Percentiles rank a stretch among this genome's conserved stretches.
phyloP scores from a whole-genome alignment of 257 asterid genomes.

The Nicotiana knightiana region DNA sequence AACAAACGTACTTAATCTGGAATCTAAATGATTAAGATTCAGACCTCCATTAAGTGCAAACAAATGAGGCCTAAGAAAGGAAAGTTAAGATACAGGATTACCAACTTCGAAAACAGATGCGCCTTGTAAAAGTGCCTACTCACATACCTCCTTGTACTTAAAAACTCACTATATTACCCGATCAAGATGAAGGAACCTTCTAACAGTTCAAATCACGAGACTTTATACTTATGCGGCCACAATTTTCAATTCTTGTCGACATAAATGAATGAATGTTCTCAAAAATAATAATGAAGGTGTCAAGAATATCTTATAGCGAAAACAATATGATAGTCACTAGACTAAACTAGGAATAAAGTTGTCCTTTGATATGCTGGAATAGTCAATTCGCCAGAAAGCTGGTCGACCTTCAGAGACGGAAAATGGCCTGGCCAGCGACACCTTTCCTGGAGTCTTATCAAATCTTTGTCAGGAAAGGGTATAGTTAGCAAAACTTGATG shows the following conservation, averaged over 20 bases:
- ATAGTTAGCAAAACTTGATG: neutral
- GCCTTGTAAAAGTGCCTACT: no score
- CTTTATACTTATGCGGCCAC: neutral
- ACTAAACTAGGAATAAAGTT: neutral
- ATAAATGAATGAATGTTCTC: neutral
- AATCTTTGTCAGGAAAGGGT: neutral
- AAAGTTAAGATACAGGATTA: no score
- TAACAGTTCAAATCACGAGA: neutral
- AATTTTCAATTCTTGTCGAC: neutral
- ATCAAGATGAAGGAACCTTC: neutral
- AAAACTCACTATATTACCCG: no score
- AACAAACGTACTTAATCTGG: no score
- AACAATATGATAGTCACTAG: neutral
- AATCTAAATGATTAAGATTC: no score
- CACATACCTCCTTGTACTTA: no score
- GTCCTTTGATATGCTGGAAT: neutral
- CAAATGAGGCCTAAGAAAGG: no score
- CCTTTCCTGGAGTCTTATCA: neutral
- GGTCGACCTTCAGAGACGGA: neutral
- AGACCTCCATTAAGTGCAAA: no score
- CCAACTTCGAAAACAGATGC: no score
- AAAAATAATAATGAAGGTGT: neutral
- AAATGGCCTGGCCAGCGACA: neutral
- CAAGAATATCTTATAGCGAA: neutral
- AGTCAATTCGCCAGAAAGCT: neutral